Base-by-base conservation (phyloP, 2,329 filamentous ascomycete species). In the Fusarium liriodendri region DNA sequence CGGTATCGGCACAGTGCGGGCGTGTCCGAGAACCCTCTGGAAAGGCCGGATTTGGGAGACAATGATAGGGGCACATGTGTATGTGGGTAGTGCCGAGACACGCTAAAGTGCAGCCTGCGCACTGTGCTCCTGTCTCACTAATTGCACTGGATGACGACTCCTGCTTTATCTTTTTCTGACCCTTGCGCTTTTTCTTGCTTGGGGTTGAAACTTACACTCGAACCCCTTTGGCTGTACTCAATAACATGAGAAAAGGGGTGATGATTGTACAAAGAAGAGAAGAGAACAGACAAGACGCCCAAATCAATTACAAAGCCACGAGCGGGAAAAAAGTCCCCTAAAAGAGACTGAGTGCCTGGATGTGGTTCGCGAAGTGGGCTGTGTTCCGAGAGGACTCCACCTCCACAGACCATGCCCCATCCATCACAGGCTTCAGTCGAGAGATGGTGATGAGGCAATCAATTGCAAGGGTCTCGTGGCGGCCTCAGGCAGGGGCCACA, bases 401-500 rank as follows among this genome's bases (percentile, higher is more conserved):
- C 72, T 74, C 72, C 69, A 65, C 71, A 74, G 60, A 64, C 60
- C 58, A 32, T 50, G 61, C 25, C 20, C 33, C 33, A 65, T 73
- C 67, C 33, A 65, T 73, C 67, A 74, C 71, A 68, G 59, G 58
- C 70, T 73, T 68, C 58, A 27, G 45, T 74, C 54, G 47, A 71
- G 59, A 20, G 29, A 62, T 63, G 35, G 61, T 57, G 18, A 72
- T 67, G 65, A 75, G 72, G 69, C 62, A 69, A 66, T 62, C 59
- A 57, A 58, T 70, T 63, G 64, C 52, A 20, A 75, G 69, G 72
- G 69, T 70, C 72, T 57, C 60, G 60, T 75, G 66, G 66, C 61
- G 37, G 72, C 73, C 73, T 75, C 63, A 75, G 73, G 73, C 72
- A 66, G 20, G 35, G 2, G 0, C 55, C 54, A 32, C 57, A 62